Base-by-base conservation (phyloP, 768 basidiomycete species). In the Mycena leptocephala region DNA sequence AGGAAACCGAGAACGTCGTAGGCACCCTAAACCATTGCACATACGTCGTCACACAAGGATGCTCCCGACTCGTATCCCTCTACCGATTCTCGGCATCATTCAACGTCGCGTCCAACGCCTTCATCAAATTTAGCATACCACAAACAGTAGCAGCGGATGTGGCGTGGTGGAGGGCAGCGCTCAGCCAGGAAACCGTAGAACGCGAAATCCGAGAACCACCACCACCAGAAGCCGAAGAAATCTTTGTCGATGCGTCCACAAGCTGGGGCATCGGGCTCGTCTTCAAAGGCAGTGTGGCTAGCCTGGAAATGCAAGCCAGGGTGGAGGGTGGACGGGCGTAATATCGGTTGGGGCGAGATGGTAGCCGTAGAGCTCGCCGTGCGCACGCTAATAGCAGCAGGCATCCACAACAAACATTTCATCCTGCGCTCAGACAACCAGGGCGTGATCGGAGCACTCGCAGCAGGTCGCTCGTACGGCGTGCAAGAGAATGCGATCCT, bases 261-360 rank as follows among this genome's bases (percentile, higher is more conserved):
- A 76, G 76, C 1, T 86, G 81, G 79, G 89, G 89, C 0, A 86
- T 90, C 14, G 89, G 89, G 1, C 77, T 90, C 16, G 43, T 86
- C 0, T 63, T 83, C 2, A 75, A 84, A 13, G 79, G 79, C 2
- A 53, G 61, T n/a, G 3, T 90, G 88, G 88, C 76, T 85, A 0
- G 84, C 88, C 0, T 90, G 87, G 89, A 77, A 81, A 33, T 77
- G 89, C 9, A 79, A 70, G n/a, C 46, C 71, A 0, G 84, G 84
- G 16, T 86, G 85, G 84, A 73, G 79, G n/a, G 37, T 59, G 6
- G 68, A 81, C 0, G 80, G 81, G 10, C 51, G 85, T 13, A 78
- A 85, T 70, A 89, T 88, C n/a, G 84, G 85, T 11, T 90, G 89
- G 89, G 86, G 84, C 0, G 89, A 90, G 78, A 85, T 89, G 81